Percentiles rank a stretch among this genome's conserved stretches.
Evolutionary conservation across 2,329 filamentous ascomycete genomes (phyloP).

Genomic region (Diaporthe sp.): DNA sequence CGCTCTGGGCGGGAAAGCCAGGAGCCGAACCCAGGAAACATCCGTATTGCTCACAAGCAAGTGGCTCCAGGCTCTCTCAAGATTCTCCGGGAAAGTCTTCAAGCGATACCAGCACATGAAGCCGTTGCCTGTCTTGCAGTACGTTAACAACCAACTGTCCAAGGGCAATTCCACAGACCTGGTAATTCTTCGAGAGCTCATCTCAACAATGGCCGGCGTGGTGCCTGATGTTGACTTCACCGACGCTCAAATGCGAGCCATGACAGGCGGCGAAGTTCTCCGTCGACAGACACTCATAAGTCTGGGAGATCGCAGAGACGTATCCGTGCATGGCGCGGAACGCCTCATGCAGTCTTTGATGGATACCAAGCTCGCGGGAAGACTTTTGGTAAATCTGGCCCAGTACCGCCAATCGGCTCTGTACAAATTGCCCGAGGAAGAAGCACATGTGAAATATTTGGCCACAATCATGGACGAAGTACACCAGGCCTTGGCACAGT

Average conservation of each 20-base stretch:
- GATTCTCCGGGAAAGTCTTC: slow-evolving; percentile 93
- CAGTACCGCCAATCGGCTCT: slow-evolving; percentile 92
- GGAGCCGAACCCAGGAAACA: slow-evolving; percentile 73
- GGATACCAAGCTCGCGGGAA: slow-evolving; percentile 82
- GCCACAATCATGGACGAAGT: slow-evolving; percentile 92
- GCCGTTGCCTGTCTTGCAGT: slow-evolving; percentile 87
- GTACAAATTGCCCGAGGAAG: slow-evolving; percentile 77
- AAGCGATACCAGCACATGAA: slow-evolving; percentile 88
- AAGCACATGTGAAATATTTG: slow-evolving; percentile 89
- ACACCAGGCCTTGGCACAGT: slow-evolving; percentile 87
- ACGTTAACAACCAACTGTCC: slow-evolving; percentile 87
- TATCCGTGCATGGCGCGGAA: slow-evolving; percentile 79
- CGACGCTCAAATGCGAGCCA: slow-evolving; percentile 86
- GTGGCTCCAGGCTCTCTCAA: slow-evolving; percentile 91
- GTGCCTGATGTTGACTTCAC: slow-evolving; percentile 89
- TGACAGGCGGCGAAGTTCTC: slow-evolving; percentile 87
- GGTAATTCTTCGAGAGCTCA: slow-evolving; percentile 90
- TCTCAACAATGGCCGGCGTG: slow-evolving; percentile 94
- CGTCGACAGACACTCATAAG: slow-evolving; percentile 85
- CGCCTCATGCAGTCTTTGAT: slow-evolving; percentile 85
- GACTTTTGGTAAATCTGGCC: slow-evolving; percentile 89
- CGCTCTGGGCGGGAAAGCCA: slow-evolving; percentile 71
- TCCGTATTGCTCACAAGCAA: slow-evolving; percentile 83
- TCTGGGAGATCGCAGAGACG: slow-evolving; percentile 85
- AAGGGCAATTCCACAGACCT: slow-evolving; percentile 90